Base-by-base conservation (phyloP, 495 filamentous ascomycete species). In the Sphaerosporella brunnea region DNA sequence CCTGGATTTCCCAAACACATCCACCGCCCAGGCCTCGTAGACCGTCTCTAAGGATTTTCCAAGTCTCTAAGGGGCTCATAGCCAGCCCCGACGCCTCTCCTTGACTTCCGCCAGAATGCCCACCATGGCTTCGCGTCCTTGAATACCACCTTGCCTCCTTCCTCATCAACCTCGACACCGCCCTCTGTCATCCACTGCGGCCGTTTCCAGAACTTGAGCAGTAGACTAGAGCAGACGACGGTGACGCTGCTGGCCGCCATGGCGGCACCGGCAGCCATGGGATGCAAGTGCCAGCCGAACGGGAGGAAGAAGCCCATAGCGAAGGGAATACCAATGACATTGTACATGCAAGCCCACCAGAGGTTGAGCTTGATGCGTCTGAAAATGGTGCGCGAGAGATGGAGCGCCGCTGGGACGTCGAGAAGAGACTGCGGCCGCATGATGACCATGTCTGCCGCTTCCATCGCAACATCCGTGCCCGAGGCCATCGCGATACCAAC, bases 381-480 rank as follows among this genome's bases (percentile, higher is more conserved):
- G 70, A 99, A 96, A 55, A 96, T 94, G 2, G 77, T 74, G 13
- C 80, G 73, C 4, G 84, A 78, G 5, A 99, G 79, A 52, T 81
- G 71, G 13, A 99, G 71, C 30, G 81, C 74, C 8, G 87, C 84
- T 1, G 90, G 81, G 4, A 99, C 83, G 47, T 86, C 82, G 62
- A 99, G 80, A 3, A 99, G 74, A 52, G 93, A 79, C 55, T 92
- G 79, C 2, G 82, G 80, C 2, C 79, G 76, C 88, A 99, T 96
- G 21, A 99, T 75, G 10, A 96, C 88, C 5, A 99, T 78, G 55
- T 93, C 84, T 1, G 90, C 92, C 2, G 90, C 90, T 66, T 99
- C 90, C 77, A 99, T 88, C 32, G 90, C 90, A 1, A 99, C 88
- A 64, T 99, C 90, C 0, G 90, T 96, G 47, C 90, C 90, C 0